Evolutionary conservation across 2,329 filamentous ascomycete genomes (phyloP), one percentile per base, ranked within the genome.

Genomic region (Botryotinia calthae): DNA sequence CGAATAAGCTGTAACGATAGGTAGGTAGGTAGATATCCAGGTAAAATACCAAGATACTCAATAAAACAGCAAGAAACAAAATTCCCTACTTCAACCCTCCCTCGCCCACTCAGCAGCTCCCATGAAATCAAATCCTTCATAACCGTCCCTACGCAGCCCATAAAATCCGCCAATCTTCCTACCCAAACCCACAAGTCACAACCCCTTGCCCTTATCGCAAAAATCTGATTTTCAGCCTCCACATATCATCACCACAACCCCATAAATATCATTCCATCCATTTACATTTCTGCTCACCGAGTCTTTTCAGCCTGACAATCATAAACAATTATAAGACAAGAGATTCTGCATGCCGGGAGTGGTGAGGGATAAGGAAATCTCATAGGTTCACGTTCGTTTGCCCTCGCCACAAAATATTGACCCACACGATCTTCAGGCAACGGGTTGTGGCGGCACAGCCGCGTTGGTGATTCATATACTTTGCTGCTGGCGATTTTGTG

Each of bases 361-460:
- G 0, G 12, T 61, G 12, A 37, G 14, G 34, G 20, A 40, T 12
- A 2, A 2, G 5, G 16, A 12, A 20, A 66, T 10, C 31, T 51
- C 44, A 40, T 66, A 51, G 28, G 18, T 34, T 48, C 44, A 3
- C 63, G 16, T 42, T 51, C 28, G 16, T 42, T 65, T 42, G 34
- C 34, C 48, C 25, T 5, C 65, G 48, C 65, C 65, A 56, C 65
- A 20, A 22, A 25, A 9, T 25, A 42, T 2, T n/a, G 8, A 18
- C 31, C 42, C 48, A 51, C 65, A 16, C 65, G 18, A 58, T 58
- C 48, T 42, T 68, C 65, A 68, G 51, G 65, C 65, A 68, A 56
- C 18, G 65, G 18, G 31, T 56, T 16, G 51, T n/a, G n/a, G 48
- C 28, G 48, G 37, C 65, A 44, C 65, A 68, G 65, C 65, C 65